Base-by-base conservation (phyloP, 2,329 filamentous ascomycete genomes). In the Chalara sp. region DNA sequence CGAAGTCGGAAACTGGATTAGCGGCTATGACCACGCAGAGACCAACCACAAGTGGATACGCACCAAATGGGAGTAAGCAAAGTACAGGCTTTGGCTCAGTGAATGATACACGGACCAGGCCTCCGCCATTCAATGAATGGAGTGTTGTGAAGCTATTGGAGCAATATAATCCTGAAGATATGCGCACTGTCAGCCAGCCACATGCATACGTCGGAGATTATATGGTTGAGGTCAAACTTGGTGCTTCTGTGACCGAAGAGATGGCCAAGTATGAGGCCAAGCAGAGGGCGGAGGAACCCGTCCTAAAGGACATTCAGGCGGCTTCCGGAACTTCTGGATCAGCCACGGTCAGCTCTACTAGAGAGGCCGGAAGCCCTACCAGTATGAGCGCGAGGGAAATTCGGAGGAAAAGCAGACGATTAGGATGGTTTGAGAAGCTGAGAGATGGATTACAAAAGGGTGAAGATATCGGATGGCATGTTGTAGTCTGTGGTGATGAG, bases 151-250 rank as follows among this genome's bases (percentile, higher is more conserved):
- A 84, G 61, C 80, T 96, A 53, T 75, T 96, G 50, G 91, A 96
- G 68, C 89, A 95, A 66, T 91, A 91, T 68, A 87, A 96, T 62
- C 82, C 84, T 1, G 71, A 78, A 37, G 81, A 91, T 57, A 70
- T 80, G 42, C 72, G 68, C 21, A 73, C 74, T 10, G 75, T 78
- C 4, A 84, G 82, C 62, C 83, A 91, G 61, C 89, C 89, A 0
- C 87, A 86, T 67, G 91, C 90, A 2, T 96, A 89, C 66, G 85
- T 96, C 5, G 88, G 86, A 37, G 89, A 95, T 63, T 81, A 89
- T 54, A 85, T 87, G 28, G 73, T 85, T 44, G 76, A 80, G 49
- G 73, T 89, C 49, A 74, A 78, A 56, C 67, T 78, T 30, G 75
- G 76, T n/a, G 74, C 70, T 21, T 72, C 73, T 44, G 66, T 84